phyloP scores from a whole-genome alignment of 192 early-diverging fungal species.

The Backusella sp. region DNA sequence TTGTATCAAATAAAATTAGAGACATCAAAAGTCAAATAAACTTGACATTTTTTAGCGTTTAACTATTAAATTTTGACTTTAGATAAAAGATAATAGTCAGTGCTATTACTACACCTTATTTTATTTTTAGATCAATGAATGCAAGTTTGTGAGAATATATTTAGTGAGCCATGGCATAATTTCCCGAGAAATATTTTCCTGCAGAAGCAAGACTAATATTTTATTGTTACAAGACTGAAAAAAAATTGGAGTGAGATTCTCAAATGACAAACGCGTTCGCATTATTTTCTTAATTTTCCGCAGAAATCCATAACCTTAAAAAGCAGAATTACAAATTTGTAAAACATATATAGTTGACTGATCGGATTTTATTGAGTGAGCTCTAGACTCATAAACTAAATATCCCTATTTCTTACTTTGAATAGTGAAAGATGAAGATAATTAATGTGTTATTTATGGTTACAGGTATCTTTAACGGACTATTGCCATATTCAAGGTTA shows the following conservation, averaged over 20 bases:
- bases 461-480: no score
- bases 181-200: background rate
- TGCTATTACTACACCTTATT: background rate
- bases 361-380: background rate
- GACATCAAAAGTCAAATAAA: background rate
- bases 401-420: background rate
- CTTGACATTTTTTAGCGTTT: background rate
- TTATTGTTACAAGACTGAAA: background rate
- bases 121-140: background rate
- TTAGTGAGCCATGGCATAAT: background rate
- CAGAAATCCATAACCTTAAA: background rate
- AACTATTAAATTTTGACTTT: background rate
- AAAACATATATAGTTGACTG: no score
- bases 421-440: no score
- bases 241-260: background rate
- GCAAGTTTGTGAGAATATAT: background rate
- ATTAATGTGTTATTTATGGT: no score
- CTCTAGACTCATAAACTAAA: background rate
- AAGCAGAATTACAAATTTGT: background rate
- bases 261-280: background rate
- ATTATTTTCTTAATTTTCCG: background rate
- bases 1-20: background rate
- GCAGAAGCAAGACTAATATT: background rate
- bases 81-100: background rate
- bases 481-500: no score